Conservation (phyloP, 805 yeast genomes). For the Candida takata region DNA sequence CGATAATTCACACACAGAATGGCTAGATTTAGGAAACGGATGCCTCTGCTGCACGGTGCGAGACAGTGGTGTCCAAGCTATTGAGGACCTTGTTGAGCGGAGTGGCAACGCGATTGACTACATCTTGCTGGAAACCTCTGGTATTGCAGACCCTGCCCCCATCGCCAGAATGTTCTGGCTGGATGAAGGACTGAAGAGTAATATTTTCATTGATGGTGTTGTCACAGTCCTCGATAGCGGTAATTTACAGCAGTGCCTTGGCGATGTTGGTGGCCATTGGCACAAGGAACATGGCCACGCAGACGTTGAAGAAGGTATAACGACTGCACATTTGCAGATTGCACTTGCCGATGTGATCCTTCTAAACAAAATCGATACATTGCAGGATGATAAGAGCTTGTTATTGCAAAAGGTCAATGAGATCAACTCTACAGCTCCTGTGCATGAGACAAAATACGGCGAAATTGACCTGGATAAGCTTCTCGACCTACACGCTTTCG, state of each 20-base stretch:
- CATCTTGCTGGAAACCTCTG: conserved; percentile 90
- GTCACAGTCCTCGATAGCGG: conserved; percentile 78
- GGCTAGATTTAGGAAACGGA: conserved; percentile 96
- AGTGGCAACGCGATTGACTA: conserved; percentile 75
- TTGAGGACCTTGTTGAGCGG: conserved; percentile 74
- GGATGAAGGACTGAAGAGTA: conserved; percentile 80
- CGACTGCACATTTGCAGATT: conserved; percentile 85
- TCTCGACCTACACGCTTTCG: conserved; percentile 77
- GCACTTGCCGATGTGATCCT: conserved; percentile 83
- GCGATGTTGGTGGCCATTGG: conserved; percentile 70
- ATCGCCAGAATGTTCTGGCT: conserved; percentile 97
- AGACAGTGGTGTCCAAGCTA: conserved; percentile 91
- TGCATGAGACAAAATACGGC: conserved; percentile 66
- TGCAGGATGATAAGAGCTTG: conserved; percentile 25
- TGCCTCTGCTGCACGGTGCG: conserved; percentile 95
- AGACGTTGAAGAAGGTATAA: conserved; percentile 40
- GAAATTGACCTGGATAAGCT: conserved; percentile 59
- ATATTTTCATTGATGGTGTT: conserved; percentile 86
- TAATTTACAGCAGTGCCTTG: conserved; percentile 57
- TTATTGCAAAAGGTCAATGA: conserved; percentile 35
- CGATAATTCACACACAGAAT: conserved; percentile 64
- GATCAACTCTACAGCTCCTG: conserved; percentile 66
- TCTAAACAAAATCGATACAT: conserved; percentile 68
- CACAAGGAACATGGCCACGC: conserved; percentile 40
- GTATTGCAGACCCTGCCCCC: conserved; percentile 96